phyloP scores from a whole-genome alignment of 768 basidiomycete species.

The Epithele typhae region DNA sequence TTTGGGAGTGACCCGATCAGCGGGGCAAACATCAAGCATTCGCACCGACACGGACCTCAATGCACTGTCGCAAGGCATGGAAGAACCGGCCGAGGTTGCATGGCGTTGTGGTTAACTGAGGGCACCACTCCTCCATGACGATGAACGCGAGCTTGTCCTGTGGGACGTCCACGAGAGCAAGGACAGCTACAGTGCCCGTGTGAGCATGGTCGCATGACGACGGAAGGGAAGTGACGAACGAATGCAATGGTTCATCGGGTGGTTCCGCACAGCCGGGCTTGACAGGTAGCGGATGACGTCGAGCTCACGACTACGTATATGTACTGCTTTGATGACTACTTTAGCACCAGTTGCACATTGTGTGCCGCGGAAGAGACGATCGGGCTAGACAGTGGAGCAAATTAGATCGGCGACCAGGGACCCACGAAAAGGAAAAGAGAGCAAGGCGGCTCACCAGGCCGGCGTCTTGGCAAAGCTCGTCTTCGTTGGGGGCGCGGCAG shows the following conservation, averaged over 20 bases:
- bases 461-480: constrained; percentile 64
- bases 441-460: constrained; percentile 51
- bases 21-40: no score
- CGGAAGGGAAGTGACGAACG: constrained; percentile 49
- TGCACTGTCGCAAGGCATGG: constrained; percentile 56
- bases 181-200: constrained; percentile 44
- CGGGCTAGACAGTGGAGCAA: constrained; percentile 43
- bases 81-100: constrained; percentile 52
- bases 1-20: no score
- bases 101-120: constrained; percentile 51
- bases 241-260: constrained; percentile 74
- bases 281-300: constrained; percentile 54
- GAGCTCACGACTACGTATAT: constrained; percentile 58
- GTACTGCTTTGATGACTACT: constrained; percentile 67
- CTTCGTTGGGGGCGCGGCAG: constrained; percentile 40
- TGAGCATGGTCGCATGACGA: no score
- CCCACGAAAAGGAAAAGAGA: no score
- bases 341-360: constrained; percentile 45
- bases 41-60: constrained; percentile 54
- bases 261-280: constrained; percentile 42
- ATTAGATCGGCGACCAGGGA: neutral
- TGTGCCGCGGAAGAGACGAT: constrained; percentile 67
- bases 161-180: constrained; percentile 55
- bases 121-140: constrained; percentile 80
- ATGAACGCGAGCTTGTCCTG: constrained; percentile 57